Evolutionary conservation across 2,329 filamentous ascomycete species (phyloP).

Genomic region (Pseudogymnoascus sp.): DNA sequence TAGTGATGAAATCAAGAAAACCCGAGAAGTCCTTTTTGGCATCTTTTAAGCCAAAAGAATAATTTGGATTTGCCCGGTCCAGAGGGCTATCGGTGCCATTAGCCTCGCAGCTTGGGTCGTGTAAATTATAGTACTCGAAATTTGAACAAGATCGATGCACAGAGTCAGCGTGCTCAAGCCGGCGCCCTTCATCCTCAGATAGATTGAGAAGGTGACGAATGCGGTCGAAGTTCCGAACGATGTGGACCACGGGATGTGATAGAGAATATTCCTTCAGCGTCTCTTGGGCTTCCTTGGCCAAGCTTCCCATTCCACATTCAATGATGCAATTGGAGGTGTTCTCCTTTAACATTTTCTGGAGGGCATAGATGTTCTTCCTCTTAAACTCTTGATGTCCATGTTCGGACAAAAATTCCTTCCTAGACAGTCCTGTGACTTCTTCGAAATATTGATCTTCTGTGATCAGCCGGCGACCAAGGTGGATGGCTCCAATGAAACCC

Average conservation of each 20-base stretch:
- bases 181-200: constrained; percentile 33
- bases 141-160: constrained; percentile 45
- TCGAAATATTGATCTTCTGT: constrained; percentile 63
- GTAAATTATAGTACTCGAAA: constrained; percentile 56
- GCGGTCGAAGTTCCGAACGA: constrained; percentile 55
- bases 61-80: constrained; percentile 37
- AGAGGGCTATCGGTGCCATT: constrained; percentile 29
- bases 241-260: constrained; percentile 61
- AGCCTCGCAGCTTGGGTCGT: constrained; percentile 33
- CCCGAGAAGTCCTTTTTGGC: constrained; percentile 52
- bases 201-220: constrained; percentile 44
- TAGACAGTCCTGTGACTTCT: constrained; percentile 52
- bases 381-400: constrained; percentile 56
- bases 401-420: constrained; percentile 53
- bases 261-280: constrained; percentile 52
- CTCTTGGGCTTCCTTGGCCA: constrained; percentile 34
- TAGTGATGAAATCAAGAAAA: constrained; percentile 50
- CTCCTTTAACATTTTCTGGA: constrained; percentile 50
- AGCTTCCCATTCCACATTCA: constrained; percentile 58
- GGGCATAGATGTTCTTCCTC: constrained; percentile 51
- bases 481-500: constrained; percentile 65
- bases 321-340: constrained; percentile 56
- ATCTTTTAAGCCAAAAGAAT: constrained; percentile 41
- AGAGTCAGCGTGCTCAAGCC: constrained; percentile 36
- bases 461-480: constrained; percentile 58